Percentiles rank a stretch among this genome's conserved stretches.
Conservation (phyloP, 768 basidiomycete species). For the Leccinum aurantiacum region DNA sequence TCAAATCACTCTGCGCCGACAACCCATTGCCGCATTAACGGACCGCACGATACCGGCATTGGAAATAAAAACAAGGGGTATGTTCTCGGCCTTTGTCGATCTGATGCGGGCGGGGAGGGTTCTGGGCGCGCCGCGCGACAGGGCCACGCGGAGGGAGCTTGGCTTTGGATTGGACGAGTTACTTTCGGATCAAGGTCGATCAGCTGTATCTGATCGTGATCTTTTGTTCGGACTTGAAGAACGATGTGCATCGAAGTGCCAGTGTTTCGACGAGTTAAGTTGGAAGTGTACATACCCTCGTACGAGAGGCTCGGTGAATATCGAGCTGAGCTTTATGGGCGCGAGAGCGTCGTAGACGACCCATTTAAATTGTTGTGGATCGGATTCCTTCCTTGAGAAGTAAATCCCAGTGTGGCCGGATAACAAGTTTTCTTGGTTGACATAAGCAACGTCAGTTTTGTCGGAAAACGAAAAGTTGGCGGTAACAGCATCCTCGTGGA, state of each 20-base stretch:
- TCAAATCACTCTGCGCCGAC: slow-evolving; percentile 3
- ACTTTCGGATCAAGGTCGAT: slow-evolving; percentile 87
- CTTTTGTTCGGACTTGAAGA: slow-evolving; percentile 66
- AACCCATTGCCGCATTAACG: slow-evolving; percentile 5
- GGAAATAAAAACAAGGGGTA: not conserved
- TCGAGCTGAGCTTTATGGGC: slow-evolving; percentile 85
- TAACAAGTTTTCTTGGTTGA: not conserved
- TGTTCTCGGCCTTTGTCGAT: slow-evolving; percentile 12
- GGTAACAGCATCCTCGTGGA: not conserved
- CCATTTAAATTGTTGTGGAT: slow-evolving; percentile 45
- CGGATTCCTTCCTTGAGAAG: no score
- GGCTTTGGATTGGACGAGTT: slow-evolving; percentile 16
- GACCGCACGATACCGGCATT: not conserved
- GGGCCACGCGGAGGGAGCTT: slow-evolving; percentile 21
- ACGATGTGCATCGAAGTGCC: not conserved
- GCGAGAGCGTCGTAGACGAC: slow-evolving; percentile 78
- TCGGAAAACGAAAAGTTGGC: no score
- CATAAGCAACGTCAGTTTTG: no score
- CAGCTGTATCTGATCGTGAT: slow-evolving; percentile 92
- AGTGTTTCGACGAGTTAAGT: not conserved
- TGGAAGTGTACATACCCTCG: slow-evolving; percentile 51
- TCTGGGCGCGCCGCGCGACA: slow-evolving; percentile 5
- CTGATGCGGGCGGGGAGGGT: slow-evolving; percentile 2
- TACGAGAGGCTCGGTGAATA: slow-evolving; percentile 84
- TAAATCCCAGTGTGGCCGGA: not conserved